Conservation (phyloP, 495 filamentous ascomycete genomes). For the Aspergillus olivimuriae region DNA sequence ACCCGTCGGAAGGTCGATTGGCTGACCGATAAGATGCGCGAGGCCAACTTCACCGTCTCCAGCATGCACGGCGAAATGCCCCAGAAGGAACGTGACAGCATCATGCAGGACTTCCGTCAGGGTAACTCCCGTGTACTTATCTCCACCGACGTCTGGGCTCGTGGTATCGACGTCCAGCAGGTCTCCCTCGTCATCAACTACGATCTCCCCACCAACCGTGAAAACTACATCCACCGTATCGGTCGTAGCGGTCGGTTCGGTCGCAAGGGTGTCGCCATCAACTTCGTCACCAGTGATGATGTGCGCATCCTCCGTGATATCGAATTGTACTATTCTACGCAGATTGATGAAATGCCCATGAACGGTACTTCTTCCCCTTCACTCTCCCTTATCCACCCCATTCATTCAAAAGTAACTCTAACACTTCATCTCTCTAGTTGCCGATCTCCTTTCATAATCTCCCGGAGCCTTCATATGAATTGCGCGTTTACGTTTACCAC, state of each 20-base stretch:
- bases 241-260: slow-evolving; percentile 94
- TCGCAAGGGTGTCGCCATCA: slow-evolving; percentile 98
- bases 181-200: slow-evolving; percentile 99
- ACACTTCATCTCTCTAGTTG: slow-evolving; percentile 27
- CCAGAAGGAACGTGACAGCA: slow-evolving; percentile 92
- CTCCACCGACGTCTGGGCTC: slow-evolving; percentile 92
- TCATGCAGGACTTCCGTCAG: slow-evolving; percentile 98
- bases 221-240: slow-evolving; percentile 99
- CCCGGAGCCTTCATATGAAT: neutral
- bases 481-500: neutral
- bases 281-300: slow-evolving; percentile 97
- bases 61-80: slow-evolving; percentile 99
- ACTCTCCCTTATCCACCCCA: neutral
- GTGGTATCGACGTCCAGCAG: slow-evolving; percentile 99
- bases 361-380: slow-evolving; percentile 54
- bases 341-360: slow-evolving; percentile 99
- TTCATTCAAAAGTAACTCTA: slow-evolving; percentile 5
- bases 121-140: slow-evolving; percentile 97
- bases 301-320: slow-evolving; percentile 97
- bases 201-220: slow-evolving; percentile 95
- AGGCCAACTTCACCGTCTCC: slow-evolving; percentile 95
- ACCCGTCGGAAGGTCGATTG: slow-evolving; percentile 99
- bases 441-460: slow-evolving; percentile 40
- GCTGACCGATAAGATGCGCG: slow-evolving; percentile 98
- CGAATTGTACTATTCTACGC: slow-evolving; percentile 93